Evolutionary conservation across 371 early-diverging fungal species (phyloP).

Genomic region (Haplosporangium sp.): DNA sequence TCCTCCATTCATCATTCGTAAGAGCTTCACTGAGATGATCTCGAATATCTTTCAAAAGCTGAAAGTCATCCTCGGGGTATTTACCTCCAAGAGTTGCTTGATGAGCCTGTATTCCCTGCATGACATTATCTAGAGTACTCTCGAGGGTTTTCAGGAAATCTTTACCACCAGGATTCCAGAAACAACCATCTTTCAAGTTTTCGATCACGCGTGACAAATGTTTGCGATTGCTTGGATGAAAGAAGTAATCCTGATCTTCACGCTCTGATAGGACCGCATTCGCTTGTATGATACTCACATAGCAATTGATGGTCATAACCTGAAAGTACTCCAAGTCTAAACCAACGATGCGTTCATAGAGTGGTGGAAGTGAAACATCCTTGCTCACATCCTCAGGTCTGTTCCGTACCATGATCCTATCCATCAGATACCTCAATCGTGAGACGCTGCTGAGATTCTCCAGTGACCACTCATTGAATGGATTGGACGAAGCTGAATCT

Average conservation of each 20-base stretch:
- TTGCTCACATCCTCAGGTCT: constrained; percentile 61
- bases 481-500: background rate
- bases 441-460: constrained; percentile 20
- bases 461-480: constrained; percentile 14
- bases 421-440: constrained; percentile 63
- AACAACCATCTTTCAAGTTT: constrained; percentile 73
- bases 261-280: constrained; percentile 76
- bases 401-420: constrained; percentile 76
- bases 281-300: constrained; percentile 71
- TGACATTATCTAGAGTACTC: constrained; percentile 15
- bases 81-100: constrained; percentile 1
- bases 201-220: constrained; percentile 66
- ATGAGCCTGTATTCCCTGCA: constrained; percentile 11
- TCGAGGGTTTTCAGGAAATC: constrained; percentile 7
- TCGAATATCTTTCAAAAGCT: constrained; percentile 21
- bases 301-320: constrained; percentile 71
- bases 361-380: constrained; percentile 73
- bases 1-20: constrained; percentile 12
- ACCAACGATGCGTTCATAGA: constrained; percentile 63
- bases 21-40: constrained; percentile 16
- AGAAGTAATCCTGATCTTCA: constrained; percentile 76
- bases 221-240: constrained; percentile 69
- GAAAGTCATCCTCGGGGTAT: constrained; percentile 25
- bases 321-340: constrained; percentile 74
- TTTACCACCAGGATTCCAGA: constrained; percentile 66